Evolutionary conservation across 2,329 filamentous ascomycete species (phyloP), one percentile per base, ranked within the genome.

Genomic region (Colletotrichum sansevieriae): DNA sequence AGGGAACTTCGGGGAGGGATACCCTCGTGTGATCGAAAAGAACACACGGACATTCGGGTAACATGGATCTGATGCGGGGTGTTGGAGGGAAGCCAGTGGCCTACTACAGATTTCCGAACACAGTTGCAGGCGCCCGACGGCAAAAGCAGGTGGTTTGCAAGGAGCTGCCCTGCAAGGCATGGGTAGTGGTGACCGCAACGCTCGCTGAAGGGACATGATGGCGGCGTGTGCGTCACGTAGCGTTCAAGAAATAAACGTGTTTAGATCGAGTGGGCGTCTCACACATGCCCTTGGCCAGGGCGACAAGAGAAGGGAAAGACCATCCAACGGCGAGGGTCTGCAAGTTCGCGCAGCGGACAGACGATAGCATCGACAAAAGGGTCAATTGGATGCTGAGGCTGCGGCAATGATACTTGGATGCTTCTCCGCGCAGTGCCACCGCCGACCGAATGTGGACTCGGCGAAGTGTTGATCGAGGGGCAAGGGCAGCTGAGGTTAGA

Each of bases 401-500:
- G 35, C 41, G 46, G 46, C 59, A 33, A 56, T 56, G 52, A 63
- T 63, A 63, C 49, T 55, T 69, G 49, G 41, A 29, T 13, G 47
- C 35, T 61, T 54, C 44, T 54, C 25, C 47, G 54, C 62, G 55
- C 55, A 55, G 59, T 66, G 62, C 35, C 49, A 66, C 49, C 41
- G 33, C 49, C 60, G 55, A 51, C 62, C 63, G 33, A 60, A 57
- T 20, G 29, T 66, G 47, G 54, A 20, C 54, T 60, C 56, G 56
- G 55, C 62, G 55, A 20, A 47, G 33, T 39, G 39, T 54, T 63
- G 52, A 57, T 68, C 39, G 52, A 63, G 67, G 63, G 57, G 57
- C 63, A 70, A 46, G 33, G n/a, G n/a, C 54, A 58, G 51, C 61
- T 25, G 65, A 71, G 66, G 52, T 62, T 46, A 29, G 56, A 46